Conservation (phyloP, 495 filamentous ascomycete genomes). For the Venustampulla echinocandica region DNA sequence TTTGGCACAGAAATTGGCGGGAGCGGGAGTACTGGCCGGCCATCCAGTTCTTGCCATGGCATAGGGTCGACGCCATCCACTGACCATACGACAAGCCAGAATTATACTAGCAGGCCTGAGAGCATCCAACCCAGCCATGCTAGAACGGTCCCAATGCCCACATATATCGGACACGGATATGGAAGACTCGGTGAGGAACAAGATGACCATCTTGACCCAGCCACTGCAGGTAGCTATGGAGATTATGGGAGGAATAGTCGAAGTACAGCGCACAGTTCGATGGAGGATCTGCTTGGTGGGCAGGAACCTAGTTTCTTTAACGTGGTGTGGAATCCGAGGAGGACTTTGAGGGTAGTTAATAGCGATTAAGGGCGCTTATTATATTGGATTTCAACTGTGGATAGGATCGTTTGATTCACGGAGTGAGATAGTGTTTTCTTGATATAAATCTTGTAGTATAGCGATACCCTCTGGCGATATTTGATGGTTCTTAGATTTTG, state of each 20-base stretch:
- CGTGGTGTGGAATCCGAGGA: slow-evolving; percentile 60
- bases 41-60: neutral
- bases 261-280: slow-evolving; percentile 15
- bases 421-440: no score
- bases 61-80: slow-evolving; percentile 11
- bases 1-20: slow-evolving; percentile 15
- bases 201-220: slow-evolving; percentile 11
- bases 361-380: slow-evolving; percentile 19
- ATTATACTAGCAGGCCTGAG: slow-evolving; percentile 13
- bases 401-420: no score
- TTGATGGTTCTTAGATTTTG: no score
- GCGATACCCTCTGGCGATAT: no score
- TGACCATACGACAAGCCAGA: slow-evolving; percentile 17
- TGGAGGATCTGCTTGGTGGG: slow-evolving; percentile 49
- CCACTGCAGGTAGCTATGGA: slow-evolving; percentile 12
- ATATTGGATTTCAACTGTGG: no score
- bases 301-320: slow-evolving; percentile 67
- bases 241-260: slow-evolving; percentile 1
- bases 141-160: slow-evolving; percentile 12
- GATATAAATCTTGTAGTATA: no score
- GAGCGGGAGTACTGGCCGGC: slow-evolving; percentile 5
- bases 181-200: slow-evolving; percentile 13
- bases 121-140: slow-evolving; percentile 26
- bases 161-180: slow-evolving; percentile 13
- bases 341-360: slow-evolving; percentile 68